Conservation (phyloP, 1,284 basidiomycete species). For the Austroboletus niveus region DNA sequence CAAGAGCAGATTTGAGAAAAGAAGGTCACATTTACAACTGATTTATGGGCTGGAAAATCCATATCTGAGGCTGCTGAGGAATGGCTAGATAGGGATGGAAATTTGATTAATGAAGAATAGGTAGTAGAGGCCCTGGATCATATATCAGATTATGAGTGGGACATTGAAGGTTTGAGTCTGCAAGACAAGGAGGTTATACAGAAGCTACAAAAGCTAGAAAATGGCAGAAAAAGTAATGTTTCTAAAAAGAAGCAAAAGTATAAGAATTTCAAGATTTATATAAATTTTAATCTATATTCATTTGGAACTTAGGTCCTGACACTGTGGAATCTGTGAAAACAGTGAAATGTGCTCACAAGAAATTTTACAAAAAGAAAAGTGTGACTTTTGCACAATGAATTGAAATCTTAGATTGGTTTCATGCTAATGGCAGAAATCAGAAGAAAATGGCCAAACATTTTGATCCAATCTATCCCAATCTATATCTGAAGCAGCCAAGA, state of each 20-base stretch:
- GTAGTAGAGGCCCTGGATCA: background rate
- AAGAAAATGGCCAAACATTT: slow-evolving; percentile 8
- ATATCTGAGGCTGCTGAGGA: slow-evolving; percentile 5
- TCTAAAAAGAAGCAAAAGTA: too few relatives aligned
- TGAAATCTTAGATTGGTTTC: slow-evolving; percentile 14
- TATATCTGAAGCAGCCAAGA: background rate
- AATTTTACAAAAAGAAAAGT: slow-evolving; percentile 2
- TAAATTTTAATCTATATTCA: too few relatives aligned
- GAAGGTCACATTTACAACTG: background rate
- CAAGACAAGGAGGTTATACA: background rate
- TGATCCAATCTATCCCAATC: slow-evolving; percentile 1
- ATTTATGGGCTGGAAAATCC: background rate
- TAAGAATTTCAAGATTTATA: too few relatives aligned
- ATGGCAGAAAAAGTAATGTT: background rate
- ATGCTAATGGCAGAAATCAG: slow-evolving; percentile 1
- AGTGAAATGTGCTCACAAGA: background rate
- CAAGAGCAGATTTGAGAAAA: background rate
- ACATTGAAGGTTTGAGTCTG: background rate
- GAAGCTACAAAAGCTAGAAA: slow-evolving; percentile 1
- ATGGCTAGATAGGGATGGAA: slow-evolving; percentile 6
- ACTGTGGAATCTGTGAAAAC: too few relatives aligned
- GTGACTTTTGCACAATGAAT: slow-evolving; percentile 4
- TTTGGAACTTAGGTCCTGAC: too few relatives aligned
- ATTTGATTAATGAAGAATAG: slow-evolving; percentile 6
- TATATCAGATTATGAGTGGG: slow-evolving; percentile 4